phyloP scores from a whole-genome alignment of 2,329 filamentous ascomycete species.

The Alternaria brassicicola region DNA sequence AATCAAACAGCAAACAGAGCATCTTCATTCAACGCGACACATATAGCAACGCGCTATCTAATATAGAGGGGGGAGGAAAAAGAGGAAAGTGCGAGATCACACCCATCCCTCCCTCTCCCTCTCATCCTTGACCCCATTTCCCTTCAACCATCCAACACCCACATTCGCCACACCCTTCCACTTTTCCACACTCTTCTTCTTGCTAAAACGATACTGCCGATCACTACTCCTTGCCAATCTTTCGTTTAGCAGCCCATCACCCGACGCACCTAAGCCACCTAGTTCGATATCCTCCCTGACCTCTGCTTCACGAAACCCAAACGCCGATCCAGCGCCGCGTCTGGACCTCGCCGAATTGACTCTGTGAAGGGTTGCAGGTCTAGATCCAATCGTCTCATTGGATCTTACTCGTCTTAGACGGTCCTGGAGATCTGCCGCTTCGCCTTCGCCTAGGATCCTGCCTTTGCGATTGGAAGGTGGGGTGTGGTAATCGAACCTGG shows the following conservation, averaged over 20 bases:
- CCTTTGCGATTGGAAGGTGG: constrained; percentile 45
- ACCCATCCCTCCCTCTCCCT: constrained; percentile 37
- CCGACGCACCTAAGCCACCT: constrained; percentile 29
- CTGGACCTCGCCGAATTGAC: constrained; percentile 31
- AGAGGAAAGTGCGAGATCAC: constrained; percentile 14
- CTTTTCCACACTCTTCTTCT: constrained; percentile 42
- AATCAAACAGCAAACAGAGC: not conserved
- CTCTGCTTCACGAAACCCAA: constrained; percentile 48
- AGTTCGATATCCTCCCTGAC: constrained; percentile 47
- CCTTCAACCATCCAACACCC: constrained; percentile 46
- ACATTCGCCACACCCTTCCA: constrained; percentile 45
- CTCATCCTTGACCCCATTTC: constrained; percentile 35
- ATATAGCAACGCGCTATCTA: not conserved
- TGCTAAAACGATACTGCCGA: constrained; percentile 41
- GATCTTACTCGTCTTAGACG: constrained; percentile 40
- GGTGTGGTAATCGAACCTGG: constrained; percentile 42
- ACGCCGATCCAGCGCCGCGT: constrained; percentile 30
- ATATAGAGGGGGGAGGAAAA: not conserved
- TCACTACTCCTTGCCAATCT: constrained; percentile 41
- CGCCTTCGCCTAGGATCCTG: constrained; percentile 37
- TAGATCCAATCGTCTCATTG: constrained; percentile 39
- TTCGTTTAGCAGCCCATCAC: constrained; percentile 38
- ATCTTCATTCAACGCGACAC: not conserved
- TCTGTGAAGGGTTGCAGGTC: constrained; percentile 21
- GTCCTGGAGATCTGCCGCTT: constrained; percentile 38